phyloP scores from a whole-genome alignment of 768 basidiomycete species.

The Pleurotus pulmonarius region DNA sequence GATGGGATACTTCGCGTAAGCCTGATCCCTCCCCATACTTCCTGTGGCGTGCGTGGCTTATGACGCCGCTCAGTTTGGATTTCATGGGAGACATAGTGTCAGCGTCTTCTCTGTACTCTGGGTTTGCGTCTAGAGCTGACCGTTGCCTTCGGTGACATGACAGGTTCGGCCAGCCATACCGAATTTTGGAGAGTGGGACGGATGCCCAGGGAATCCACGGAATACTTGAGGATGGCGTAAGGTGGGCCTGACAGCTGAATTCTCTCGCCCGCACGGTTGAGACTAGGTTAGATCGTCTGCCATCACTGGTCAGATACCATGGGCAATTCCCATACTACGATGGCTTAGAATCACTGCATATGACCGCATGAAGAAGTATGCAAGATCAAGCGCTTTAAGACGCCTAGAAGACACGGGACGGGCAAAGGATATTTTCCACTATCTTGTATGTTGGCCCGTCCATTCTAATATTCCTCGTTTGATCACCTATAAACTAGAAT shows the following conservation, averaged over 20 bases:
- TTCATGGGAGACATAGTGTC: slow-evolving; percentile 38
- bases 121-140: background rate
- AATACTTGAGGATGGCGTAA: slow-evolving; percentile 2
- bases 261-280: background rate
- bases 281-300: background rate
- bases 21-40: too few relatives aligned
- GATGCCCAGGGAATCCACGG: background rate
- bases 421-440: slow-evolving; percentile 32
- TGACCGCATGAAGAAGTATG: slow-evolving; percentile 2
- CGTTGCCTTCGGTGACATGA: background rate
- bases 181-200: background rate
- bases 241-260: background rate
- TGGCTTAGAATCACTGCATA: background rate
- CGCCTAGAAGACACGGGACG: background rate
- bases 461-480: background rate
- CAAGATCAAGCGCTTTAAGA: background rate
- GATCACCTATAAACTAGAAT: slow-evolving; percentile 19
- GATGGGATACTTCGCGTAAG: slow-evolving; percentile 27
- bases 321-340: slow-evolving; percentile 6
- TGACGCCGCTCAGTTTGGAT: slow-evolving; percentile 23
- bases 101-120: background rate
- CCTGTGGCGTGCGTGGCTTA: too few relatives aligned
- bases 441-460: slow-evolving; percentile 26
- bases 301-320: slow-evolving; percentile 7
- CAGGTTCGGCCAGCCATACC: slow-evolving; percentile 5